Base-by-base conservation (phyloP, 2,329 filamentous ascomycete species). In the Xylaria sp. region DNA sequence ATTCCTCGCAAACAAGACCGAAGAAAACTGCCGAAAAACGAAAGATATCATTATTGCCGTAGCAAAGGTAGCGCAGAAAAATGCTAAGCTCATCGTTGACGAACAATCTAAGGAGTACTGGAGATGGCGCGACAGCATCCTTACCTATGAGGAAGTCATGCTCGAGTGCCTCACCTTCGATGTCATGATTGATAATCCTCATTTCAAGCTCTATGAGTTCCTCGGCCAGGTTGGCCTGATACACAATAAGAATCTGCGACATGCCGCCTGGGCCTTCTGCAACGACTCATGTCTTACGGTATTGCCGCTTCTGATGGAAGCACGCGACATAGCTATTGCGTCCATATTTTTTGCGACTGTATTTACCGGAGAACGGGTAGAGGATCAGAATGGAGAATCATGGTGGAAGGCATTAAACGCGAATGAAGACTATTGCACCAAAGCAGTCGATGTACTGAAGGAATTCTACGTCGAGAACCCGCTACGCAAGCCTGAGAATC, bases 91-190 rank as follows among this genome's bases (percentile, higher is more conserved):
- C 67, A 85, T 95, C 62, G 93, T 98, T 61, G 96, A 99, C 78
- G 96, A 98, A 81, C 94, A 98, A 80, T 97, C 92, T 73, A 98
- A 98, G 77, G 96, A 99, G 78, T 99, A 96, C 79, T 99, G 96
- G 96, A 89, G 92, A 76, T 99, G 96, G 96, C 89, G 94, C 69
- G 96, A 99, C 78, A 96, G 92, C 67, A 97, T 99, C 65, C 84
- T 98, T 14, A 91, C 92, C 72, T 93, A 97, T 77, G 96, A 99
- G 81, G 96, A 98, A 78, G 84, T 95, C 51, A 92, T 99, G 83
- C 86, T 99, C 17, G 96, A 98, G 79, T 89, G 90, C 54, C 85
- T 99, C 19, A 98, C 94, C 68, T 99, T 99, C 79, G 96, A 99
- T 78, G 85, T 99, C 54, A 93, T 94, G 80, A 85, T 98, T 32